phyloP scores from a whole-genome alignment of 345 rosid species.

The Populus tremula region DNA sequence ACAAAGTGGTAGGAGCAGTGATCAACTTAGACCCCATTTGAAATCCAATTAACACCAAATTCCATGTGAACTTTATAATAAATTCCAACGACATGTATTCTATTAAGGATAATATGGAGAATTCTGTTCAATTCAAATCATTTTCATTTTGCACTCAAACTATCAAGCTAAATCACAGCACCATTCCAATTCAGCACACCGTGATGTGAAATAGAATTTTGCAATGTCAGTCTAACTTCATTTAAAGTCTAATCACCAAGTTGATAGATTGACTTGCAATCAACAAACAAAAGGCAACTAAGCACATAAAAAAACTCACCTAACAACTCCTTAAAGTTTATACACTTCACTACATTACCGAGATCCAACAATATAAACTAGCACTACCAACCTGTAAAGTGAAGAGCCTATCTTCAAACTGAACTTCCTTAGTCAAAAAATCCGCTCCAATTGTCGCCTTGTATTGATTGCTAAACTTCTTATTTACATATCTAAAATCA shows the following conservation, averaged over 20 bases:
- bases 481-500: conserved; percentile 26
- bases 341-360: background rate
- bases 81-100: background rate
- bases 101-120: background rate
- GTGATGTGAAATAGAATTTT: background rate
- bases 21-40: background rate
- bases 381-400: conserved; percentile 28
- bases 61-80: background rate
- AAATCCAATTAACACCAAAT: background rate
- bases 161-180: too few relatives aligned
- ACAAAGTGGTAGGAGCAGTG: background rate
- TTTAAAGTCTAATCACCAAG: background rate
- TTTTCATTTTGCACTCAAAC: background rate
- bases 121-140: background rate
- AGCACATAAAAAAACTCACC: background rate
- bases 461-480: conserved; percentile 32
- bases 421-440: conserved; percentile 32
- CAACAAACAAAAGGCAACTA: too few relatives aligned
- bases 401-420: conserved; percentile 33
- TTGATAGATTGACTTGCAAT: background rate
- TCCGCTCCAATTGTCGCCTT: conserved; percentile 35
- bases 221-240: background rate
- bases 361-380: background rate
- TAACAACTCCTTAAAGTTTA: background rate
- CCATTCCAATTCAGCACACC: background rate